Base-by-base conservation (phyloP, 805 yeast genomes). In the Jamesozyma hellenica region DNA sequence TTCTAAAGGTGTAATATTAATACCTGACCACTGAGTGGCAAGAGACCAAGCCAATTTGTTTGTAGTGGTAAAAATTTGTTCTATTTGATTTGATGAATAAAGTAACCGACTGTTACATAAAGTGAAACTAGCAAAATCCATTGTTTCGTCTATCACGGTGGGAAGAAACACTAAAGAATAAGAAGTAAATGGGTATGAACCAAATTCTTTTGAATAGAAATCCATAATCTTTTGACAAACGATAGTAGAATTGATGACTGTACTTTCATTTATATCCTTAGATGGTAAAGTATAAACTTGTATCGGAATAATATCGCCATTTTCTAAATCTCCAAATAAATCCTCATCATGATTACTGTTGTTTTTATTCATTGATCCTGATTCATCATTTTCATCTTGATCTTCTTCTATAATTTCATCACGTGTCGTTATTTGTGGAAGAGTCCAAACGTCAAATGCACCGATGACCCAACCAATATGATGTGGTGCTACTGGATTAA, bases 381-480 rank as follows among this genome's bases (percentile, higher is more conserved):
- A 34, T 17, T 42, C 43, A 9, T 39, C 45, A 35, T 42, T 44
- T 18, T 63, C 66, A 26, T 64, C 69, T 25, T 58, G 63, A 30
- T 58, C 58, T 29, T 60, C 58, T 4, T 56, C 60, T 11, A 47
- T 32, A 3, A 37, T 31, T 4, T 49, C 53, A n/a, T 44, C 47
- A 14, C 37, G 39, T 11, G 43, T 34, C 3, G 45, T 34, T 3
- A 57, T 31, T n/a, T 51, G 42, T 2, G 64, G 64, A 23, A 59
- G 35, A n/a, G 42, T 47, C 55, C 64, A 23, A 63, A 74, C 73
- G 32, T 79, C 78, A 57, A 90, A 92, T 2, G 95, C 80, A 0
- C 97, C 98, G 4, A 87, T 74, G 0, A 95, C 88, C 79, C 94
- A 92, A 0, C 97, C 97, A 16, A 92, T 69, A 59, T 90, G 96